A percentile compares a stretch with the other conserved stretches of the same genome.
These are phyloP conservation scores for Arctium lappa DNA, from an alignment of 129 eudicot species.

Conservation along the genomic window DNA sequence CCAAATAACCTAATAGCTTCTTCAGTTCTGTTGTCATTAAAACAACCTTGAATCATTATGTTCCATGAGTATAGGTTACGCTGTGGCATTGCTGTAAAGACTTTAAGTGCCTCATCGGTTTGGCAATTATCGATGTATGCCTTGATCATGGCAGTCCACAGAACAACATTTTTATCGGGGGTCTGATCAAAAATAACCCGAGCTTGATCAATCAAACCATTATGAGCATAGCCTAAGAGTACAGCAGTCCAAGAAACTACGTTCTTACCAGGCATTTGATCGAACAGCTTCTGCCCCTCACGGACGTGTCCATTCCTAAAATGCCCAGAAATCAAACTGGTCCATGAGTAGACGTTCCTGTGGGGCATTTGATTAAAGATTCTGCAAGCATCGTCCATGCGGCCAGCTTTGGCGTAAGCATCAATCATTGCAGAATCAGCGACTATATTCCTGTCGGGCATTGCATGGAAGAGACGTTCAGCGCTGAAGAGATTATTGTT, in stretches of 20 bases:
- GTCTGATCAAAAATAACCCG: slow-evolving; percentile 37
- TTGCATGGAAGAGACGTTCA: slow-evolving; percentile 26
- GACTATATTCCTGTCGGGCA: slow-evolving; percentile 45
- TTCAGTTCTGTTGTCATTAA: slow-evolving; percentile 29
- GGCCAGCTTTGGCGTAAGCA: slow-evolving; percentile 55
- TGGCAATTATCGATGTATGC: slow-evolving; percentile 31
- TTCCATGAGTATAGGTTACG: slow-evolving; percentile 51
- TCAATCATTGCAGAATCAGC: slow-evolving; percentile 53
- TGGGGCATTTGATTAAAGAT: slow-evolving; percentile 42
- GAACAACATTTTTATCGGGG: slow-evolving; percentile 39
- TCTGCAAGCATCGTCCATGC: slow-evolving; percentile 35
- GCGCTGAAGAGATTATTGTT: slow-evolving; percentile 42
- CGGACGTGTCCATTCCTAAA: slow-evolving; percentile 35
- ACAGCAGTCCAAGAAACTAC: slow-evolving; percentile 48
- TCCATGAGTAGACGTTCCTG: slow-evolving; percentile 50
- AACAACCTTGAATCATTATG: slow-evolving; percentile 38
- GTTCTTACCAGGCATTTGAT: slow-evolving; percentile 44
- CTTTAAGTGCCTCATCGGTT: slow-evolving; percentile 34
- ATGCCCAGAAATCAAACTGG: slow-evolving; percentile 52
- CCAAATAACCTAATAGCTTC: slow-evolving; percentile 41
- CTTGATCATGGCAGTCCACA: slow-evolving; percentile 57
- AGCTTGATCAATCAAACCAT: slow-evolving; percentile 46
- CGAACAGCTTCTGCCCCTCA: slow-evolving; percentile 36
- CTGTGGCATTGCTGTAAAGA: slow-evolving; percentile 40
- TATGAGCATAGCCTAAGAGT: slow-evolving; percentile 41